Evolutionary conservation across 345 rosid species (phyloP).

Genomic region (Dipteronia sinensis): DNA sequence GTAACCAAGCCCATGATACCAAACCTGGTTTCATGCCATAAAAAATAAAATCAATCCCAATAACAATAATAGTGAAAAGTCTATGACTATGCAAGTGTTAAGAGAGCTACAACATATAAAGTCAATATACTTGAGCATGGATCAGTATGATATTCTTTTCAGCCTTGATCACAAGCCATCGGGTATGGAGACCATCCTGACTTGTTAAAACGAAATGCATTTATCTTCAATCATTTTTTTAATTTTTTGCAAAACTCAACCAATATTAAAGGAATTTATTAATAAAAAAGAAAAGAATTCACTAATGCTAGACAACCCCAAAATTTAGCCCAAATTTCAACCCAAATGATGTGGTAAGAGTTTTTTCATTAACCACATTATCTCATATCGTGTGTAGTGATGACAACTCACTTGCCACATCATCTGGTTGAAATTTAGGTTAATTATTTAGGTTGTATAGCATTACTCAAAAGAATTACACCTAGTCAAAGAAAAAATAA

Average conservation of each 20-base stretch:
- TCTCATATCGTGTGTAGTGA: too few species aligned
- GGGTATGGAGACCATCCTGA: background rate
- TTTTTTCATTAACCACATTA: too few species aligned
- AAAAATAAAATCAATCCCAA: background rate
- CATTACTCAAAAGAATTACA: background rate
- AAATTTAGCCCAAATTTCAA: too few species aligned
- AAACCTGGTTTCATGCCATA: conserved; percentile 59
- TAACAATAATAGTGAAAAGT: background rate
- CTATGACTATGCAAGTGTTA: background rate
- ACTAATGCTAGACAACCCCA: too few species aligned
- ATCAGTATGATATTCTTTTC: background rate
- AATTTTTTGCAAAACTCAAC: background rate
- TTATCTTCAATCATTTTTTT: background rate
- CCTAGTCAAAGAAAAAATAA: background rate
- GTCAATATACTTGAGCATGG: background rate
- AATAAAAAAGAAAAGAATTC: too few species aligned
- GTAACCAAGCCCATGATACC: conserved; percentile 97
- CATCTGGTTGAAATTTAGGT: too few species aligned
- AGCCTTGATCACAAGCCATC: background rate
- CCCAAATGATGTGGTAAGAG: too few species aligned
- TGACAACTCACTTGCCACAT: too few species aligned
- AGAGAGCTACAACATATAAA: background rate
- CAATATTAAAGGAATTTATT: background rate
- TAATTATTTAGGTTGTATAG: too few species aligned
- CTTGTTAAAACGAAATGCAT: conserved; percentile 1